Base-by-base conservation (phyloP, 768 basidiomycete species). In the Crucibulum laeve region DNA sequence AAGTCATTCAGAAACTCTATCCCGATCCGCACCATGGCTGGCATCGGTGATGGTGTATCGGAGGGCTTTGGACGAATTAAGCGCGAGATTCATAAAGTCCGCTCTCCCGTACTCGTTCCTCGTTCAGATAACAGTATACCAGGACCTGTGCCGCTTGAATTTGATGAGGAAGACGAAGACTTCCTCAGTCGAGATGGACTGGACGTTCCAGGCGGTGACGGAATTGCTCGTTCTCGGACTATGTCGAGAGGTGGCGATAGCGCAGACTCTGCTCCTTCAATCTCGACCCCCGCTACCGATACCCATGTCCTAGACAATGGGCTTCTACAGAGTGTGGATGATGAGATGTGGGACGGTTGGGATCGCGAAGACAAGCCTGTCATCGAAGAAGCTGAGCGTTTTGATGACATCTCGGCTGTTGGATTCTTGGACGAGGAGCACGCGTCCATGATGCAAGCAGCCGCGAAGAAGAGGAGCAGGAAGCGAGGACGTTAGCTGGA, bases 321-420 rank as follows among this genome's bases (percentile, higher is more conserved):
- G 10, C 61, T 61, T 35, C 59, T 59, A 11, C 56, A 61, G 2
- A 58, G 53, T 7, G 50, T 45, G 3, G 53, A 54, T 10, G 59
- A 58, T 37, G 63, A 64, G 28, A 43, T 47, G 36, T 71, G 67
- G 63, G 51, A 61, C 19, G 73, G 67, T n/a, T 77, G 76, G 74
- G 73, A 67, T 30, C 47, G 52, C 4, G 66, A 73, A 49, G 75
- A 77, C 45, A 58, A 54, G 40, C 51, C 60, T 21, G 73, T 73
- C 2, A 63, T 76, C n/a, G 73, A 76, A 43, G 78, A 79, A 54
- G 70, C 62, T 17, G 77, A 79, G 54, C 58, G 60, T 48, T 78
- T 73, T 57, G 68, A 76, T 53, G 64, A 77, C 58, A 67, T 77
- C 45, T 65, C 67, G 28, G 69, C 61, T 2, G 58, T 66, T 13